These are phyloP conservation scores for Microbotryomycetes sp. DNA, from an alignment of 1,284 basidiomycete species.

Conservation along the genomic window DNA sequence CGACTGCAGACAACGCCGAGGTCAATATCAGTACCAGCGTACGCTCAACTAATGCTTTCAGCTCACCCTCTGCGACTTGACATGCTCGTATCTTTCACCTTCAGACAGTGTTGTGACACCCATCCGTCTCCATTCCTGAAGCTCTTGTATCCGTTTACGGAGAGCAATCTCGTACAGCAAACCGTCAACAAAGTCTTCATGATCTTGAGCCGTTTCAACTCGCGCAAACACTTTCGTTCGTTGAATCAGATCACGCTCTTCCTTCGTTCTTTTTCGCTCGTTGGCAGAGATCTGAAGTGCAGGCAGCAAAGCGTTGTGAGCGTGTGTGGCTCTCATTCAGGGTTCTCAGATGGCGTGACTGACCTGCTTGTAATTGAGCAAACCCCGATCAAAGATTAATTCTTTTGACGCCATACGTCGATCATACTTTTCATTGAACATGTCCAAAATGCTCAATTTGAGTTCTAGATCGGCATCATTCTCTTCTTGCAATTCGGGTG, in stretches of 20 bases:
- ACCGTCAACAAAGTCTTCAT: slow-evolving; percentile 80
- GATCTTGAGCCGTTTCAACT: slow-evolving; percentile 85
- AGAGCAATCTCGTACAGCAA: slow-evolving; percentile 81
- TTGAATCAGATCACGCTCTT: slow-evolving; percentile 84
- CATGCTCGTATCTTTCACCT: slow-evolving; percentile 76
- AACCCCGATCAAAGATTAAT: slow-evolving; percentile 85
- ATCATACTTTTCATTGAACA: slow-evolving; percentile 87
- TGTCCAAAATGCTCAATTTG: slow-evolving; percentile 83
- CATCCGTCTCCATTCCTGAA: slow-evolving; percentile 78
- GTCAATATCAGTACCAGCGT: not conserved
- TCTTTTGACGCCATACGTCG: slow-evolving; percentile 79
- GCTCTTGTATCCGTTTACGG: slow-evolving; percentile 74
- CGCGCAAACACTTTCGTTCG: slow-evolving; percentile 87
- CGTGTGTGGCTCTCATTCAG: not conserved
- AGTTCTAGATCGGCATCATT: slow-evolving; percentile 72
- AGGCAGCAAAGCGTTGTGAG: not conserved
- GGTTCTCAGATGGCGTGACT: slow-evolving; percentile 18
- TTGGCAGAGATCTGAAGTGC: slow-evolving; percentile 69
- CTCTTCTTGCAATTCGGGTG: slow-evolving; percentile 55
- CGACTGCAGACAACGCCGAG: slow-evolving; percentile 3
- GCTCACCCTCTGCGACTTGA: slow-evolving; percentile 64
- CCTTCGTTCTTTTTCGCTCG: slow-evolving; percentile 83
- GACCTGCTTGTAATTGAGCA: slow-evolving; percentile 92
- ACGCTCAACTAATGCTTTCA: not conserved
- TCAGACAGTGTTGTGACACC: slow-evolving; percentile 77